Conservation (phyloP, 345 rosid genomes). For the Microthlaspi erraticum region DNA sequence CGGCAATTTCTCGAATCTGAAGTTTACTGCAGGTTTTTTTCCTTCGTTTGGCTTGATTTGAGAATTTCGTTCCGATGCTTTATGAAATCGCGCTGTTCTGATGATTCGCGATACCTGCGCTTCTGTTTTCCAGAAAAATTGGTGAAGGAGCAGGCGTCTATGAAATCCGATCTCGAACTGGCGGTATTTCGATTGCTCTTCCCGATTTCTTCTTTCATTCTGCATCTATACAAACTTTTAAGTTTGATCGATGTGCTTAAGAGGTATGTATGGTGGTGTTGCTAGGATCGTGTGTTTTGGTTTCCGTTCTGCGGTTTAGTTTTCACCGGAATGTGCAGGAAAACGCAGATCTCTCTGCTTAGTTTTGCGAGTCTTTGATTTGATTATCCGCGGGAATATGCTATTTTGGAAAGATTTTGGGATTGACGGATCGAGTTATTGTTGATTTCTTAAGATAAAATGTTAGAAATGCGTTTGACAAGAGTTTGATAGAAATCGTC, state of each 20-base stretch:
- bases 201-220: conserved; percentile 27
- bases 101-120: conserved; percentile 38
- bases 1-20: conserved; percentile 77
- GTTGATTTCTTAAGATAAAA: neutral
- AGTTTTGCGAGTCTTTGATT: conserved; percentile 3
- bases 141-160: conserved; percentile 90
- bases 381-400: neutral
- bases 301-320: neutral
- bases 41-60: conserved; percentile 7
- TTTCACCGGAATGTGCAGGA: neutral
- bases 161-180: conserved; percentile 81
- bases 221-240: conserved; percentile 24
- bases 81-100: conserved; percentile 13
- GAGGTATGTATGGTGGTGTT: conserved; percentile 34
- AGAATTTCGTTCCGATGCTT: neutral
- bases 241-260: conserved; percentile 20
- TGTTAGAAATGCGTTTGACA: neutral
- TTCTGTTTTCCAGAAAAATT: conserved; percentile 65
- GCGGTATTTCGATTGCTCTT: conserved; percentile 58
- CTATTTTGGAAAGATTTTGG: neutral
- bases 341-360: conserved; percentile 8
- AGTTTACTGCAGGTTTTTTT: conserved; percentile 82
- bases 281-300: conserved; percentile 10
- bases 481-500: conserved; percentile 13
- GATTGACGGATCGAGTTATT: conserved; percentile 20